A percentile compares a stretch with the other conserved stretches of the same genome.
phyloP scores from a whole-genome alignment of 106 monocot genomes.

The Dioscorea dumetorum region DNA sequence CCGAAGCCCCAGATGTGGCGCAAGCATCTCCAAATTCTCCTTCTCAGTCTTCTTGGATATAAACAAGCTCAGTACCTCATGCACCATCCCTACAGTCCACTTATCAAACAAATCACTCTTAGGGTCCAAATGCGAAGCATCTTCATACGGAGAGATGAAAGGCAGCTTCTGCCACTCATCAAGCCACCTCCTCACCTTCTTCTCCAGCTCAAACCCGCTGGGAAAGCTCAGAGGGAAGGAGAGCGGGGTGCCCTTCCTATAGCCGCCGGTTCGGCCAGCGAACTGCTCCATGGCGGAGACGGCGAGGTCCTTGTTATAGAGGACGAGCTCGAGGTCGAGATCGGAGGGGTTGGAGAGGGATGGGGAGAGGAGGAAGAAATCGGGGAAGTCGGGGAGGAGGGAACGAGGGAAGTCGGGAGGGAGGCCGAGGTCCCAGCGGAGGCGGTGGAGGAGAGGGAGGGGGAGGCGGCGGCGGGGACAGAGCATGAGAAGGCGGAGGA shows the following conservation, averaged over 20 bases:
- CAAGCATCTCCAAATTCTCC: slow-evolving; percentile 51
- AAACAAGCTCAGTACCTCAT: slow-evolving; percentile 58
- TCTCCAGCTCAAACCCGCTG: slow-evolving; percentile 56
- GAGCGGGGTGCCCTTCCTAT: slow-evolving; percentile 42
- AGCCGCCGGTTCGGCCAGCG: slow-evolving; percentile 38
- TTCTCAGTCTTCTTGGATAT: slow-evolving; percentile 74
- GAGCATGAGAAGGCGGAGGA: slow-evolving; percentile 91
- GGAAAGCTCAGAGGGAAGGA: slow-evolving; percentile 62
- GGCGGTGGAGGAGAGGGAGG: slow-evolving; percentile 39
- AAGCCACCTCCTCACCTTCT: slow-evolving; percentile 81
- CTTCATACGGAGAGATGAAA: slow-evolving; percentile 82
- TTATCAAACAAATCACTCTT: slow-evolving; percentile 58
- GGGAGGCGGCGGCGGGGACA: slow-evolving; percentile 48
- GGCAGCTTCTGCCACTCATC: slow-evolving; percentile 91
- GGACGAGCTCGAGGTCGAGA: slow-evolving; percentile 77
- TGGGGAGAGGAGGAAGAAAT: slow-evolving; percentile 64
- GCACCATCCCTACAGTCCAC: slow-evolving; percentile 86
- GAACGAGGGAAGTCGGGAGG: slow-evolving; percentile 54
- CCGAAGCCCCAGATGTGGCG: slow-evolving; percentile 39
- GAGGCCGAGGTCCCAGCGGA: slow-evolving; percentile 78
- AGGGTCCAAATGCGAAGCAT: slow-evolving; percentile 37
- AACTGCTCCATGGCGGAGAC: slow-evolving; percentile 54
- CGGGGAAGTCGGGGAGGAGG: slow-evolving; percentile 74
- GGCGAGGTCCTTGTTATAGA: slow-evolving; percentile 66
- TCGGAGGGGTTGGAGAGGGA: background rate